A percentile compares a stretch with the other conserved stretches of the same genome.
phyloP scores from a whole-genome alignment of 306 rosid genomes.

The Citrullus mucosospermus region DNA sequence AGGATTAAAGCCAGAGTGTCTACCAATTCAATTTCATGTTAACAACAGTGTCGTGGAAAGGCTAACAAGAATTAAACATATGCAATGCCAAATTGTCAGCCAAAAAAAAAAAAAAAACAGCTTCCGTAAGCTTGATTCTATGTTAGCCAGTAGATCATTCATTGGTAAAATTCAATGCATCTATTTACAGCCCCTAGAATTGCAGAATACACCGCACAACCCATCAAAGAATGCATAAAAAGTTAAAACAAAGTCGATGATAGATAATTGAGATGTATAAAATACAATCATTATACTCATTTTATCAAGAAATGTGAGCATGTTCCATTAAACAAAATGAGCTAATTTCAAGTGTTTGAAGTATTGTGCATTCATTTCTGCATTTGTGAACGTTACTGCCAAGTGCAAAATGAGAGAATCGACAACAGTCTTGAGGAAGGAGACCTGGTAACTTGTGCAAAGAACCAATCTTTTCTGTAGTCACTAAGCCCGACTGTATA shows the following conservation, averaged over 20 bases:
- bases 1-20: neutral
- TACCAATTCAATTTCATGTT: neutral
- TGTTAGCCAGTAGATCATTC: neutral
- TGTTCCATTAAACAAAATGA: neutral
- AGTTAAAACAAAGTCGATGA: neutral
- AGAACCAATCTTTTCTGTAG: constrained; percentile 28
- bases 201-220: neutral
- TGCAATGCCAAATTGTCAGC: neutral
- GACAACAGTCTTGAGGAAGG: neutral
- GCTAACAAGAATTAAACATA: neutral
- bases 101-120: neutral
- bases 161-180: neutral
- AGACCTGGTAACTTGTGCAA: constrained; percentile 52
- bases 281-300: neutral
- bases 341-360: neutral
- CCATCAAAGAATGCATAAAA: neutral
- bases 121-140: neutral
- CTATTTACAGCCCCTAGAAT: neutral
- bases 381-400: neutral
- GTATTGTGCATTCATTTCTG: neutral
- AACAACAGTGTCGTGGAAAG: neutral
- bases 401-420: neutral
- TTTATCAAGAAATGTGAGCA: neutral
- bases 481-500: constrained; percentile 20
- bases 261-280: neutral